These are phyloP conservation scores for Quercus phellos DNA, from an alignment of 331 rosid genomes.

Conservation along the genomic window DNA sequence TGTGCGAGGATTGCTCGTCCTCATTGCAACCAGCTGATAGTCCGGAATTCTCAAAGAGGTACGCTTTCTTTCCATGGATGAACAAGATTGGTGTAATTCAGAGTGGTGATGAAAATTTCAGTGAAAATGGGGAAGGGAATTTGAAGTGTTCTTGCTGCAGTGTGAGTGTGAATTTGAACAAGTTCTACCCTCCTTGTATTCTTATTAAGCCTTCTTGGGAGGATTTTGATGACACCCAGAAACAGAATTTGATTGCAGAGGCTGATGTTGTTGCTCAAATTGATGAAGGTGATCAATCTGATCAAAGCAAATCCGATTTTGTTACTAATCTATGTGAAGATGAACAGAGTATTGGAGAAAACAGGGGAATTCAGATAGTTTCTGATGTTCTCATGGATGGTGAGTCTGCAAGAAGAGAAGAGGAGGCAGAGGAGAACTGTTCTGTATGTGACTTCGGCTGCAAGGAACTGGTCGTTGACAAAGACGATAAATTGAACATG, in stretches of 20 bases:
- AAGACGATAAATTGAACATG: slow-evolving; percentile 29
- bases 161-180: slow-evolving; percentile 33
- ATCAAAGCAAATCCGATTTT: slow-evolving; percentile 55
- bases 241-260: slow-evolving; percentile 37
- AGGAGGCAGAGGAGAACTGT: slow-evolving; percentile 42
- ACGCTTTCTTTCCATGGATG: slow-evolving; percentile 63
- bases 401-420: slow-evolving; percentile 28
- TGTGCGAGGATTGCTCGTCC: slow-evolving; percentile 84
- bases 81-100: slow-evolving; percentile 53
- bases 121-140: slow-evolving; percentile 40
- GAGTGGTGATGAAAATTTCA: slow-evolving; percentile 21
- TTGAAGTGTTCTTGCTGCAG: slow-evolving; percentile 80
- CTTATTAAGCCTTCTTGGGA: slow-evolving; percentile 63
- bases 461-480: slow-evolving; percentile 38
- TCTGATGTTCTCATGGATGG: slow-evolving; percentile 39
- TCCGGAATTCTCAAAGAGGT: slow-evolving; percentile 41
- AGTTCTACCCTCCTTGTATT: slow-evolving; percentile 62
- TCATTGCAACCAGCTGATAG: slow-evolving; percentile 32
- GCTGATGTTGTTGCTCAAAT: slow-evolving; percentile 32
- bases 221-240: slow-evolving; percentile 53
- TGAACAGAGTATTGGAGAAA: slow-evolving; percentile 37
- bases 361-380: slow-evolving; percentile 32
- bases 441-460: slow-evolving; percentile 51
- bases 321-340: slow-evolving; percentile 35
- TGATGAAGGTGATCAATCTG: slow-evolving; percentile 44